Evolutionary conservation across 2,329 filamentous ascomycete species (phyloP), one percentile per base, ranked within the genome.

Genomic region (Alternaria gansuensis): DNA sequence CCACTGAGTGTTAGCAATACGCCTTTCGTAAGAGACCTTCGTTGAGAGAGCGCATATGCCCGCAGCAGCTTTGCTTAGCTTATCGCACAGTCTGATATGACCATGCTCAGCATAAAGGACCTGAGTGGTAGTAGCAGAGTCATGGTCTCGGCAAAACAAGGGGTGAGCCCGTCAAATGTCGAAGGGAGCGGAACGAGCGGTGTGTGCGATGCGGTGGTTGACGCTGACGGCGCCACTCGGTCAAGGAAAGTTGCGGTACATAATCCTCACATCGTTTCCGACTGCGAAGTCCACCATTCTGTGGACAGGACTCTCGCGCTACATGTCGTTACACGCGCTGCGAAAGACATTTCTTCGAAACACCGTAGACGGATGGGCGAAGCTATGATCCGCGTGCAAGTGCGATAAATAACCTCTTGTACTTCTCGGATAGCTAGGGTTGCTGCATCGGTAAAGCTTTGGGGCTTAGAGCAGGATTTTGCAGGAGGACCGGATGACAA

Each of bases 31-130:
- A 28, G 5, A 40, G 37, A n/a, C 37, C 37, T 4, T 23, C 5
- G 3, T 9, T 0, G 17, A 23, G 6, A 1, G 0, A 4, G 17
- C 33, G 4, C 37, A 3, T 6, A 0, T 23, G 0, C 9, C 21
- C 2, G 5, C 3, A 2, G 7, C 0, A 23, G 37, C 21, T 3
- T 11, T 40, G 0, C 21, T 40, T 40, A 2, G 17, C 5, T 5
- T 0, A 14, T 24, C 10, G 10, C 10, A 23, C 23, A 40, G 21
- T 40, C 17, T 0, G 2, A 40, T 11, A 24, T 23, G 5, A 40
- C 10, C 17, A 21, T 21, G 37, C 9, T 40, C 37, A 14, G 4
- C 17, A 23, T 40, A 2, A 2, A 13, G 10, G 39, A 41, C 23
- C 23, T 41, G 39, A 41, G 3, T n/a, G 3, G 2, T 26, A 9